Evolutionary conservation across 2,329 filamentous ascomycete species (phyloP), one percentile per base, ranked within the genome.

Genomic region (Arachnomyces sp.): DNA sequence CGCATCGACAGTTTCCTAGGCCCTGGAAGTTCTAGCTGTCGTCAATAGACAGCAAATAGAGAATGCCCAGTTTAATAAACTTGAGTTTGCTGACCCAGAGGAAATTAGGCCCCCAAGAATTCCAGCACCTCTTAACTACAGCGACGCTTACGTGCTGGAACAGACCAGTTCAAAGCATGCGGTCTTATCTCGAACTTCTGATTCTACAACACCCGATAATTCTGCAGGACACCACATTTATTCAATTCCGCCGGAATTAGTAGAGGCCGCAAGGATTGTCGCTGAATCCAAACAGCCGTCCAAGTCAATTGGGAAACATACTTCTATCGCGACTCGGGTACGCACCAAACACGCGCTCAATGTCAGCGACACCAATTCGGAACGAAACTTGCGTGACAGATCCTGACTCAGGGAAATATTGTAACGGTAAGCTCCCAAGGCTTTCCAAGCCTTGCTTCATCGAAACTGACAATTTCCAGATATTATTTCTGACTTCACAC

Each of bases 311-410:
- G 29, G 30, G 12, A 39, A 33, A 3, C 37, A 17, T 25, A 33
- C 18, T 14, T 8, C 18, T 4, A 28, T 39, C 14, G 37, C 37
- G 15, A n/a, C 37, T 31, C 14, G 34, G 28, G 34, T 39, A 11
- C 37, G 34, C 25, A 30, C 12, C 29, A 37, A 17, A 30, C 33
- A 43, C 35, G 21, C 12, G 7, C 4, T 13, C 7, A 32, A 43
- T 18, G 17, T 9, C 8, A 43, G 35, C 11, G 40, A 43, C 2
- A 80, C 78, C 28, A 86, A 94, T 1, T n/a, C n/a, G n/a, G n/a
- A n/a, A n/a, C n/a, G n/a, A n/a, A n/a, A n/a, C n/a, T n/a, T n/a
- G n/a, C n/a, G n/a, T n/a, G n/a, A n/a, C n/a, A n/a, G n/a, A n/a
- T n/a, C n/a, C n/a, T n/a, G n/a, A n/a, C n/a, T n/a, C n/a, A n/a